phyloP scores from a whole-genome alignment of 345 rosid genomes.

The Kandelia obovata region DNA sequence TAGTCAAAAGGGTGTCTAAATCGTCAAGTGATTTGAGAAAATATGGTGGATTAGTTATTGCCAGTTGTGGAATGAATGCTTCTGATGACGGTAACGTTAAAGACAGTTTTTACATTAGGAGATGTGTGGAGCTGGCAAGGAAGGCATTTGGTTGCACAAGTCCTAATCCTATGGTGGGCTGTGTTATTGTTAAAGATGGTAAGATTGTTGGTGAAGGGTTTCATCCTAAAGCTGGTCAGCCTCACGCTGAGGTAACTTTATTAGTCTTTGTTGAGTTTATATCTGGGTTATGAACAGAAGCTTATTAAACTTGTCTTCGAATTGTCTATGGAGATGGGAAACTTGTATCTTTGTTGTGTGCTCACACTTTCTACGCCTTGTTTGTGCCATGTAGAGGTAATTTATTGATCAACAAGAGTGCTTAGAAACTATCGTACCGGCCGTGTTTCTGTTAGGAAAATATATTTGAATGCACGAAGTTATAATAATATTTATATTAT shows the following conservation, averaged over 20 bases:
- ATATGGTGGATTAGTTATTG: background rate
- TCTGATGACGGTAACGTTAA: background rate
- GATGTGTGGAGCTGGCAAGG: slow-evolving; percentile 73
- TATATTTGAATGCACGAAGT: too few species aligned
- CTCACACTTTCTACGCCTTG: too few species aligned
- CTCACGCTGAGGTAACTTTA: slow-evolving; percentile 83
- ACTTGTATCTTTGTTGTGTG: too few species aligned
- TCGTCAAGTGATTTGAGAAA: slow-evolving; percentile 12
- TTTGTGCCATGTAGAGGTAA: too few species aligned
- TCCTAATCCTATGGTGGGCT: slow-evolving; percentile 96
- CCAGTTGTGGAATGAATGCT: background rate
- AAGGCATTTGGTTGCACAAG: slow-evolving; percentile 75
- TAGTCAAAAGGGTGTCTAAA: slow-evolving; percentile 21
- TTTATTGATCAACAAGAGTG: too few species aligned
- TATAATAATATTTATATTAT: too few species aligned
- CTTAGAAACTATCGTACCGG: too few species aligned
- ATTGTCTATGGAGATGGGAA: too few species aligned
- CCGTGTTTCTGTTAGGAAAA: too few species aligned
- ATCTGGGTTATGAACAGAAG: background rate
- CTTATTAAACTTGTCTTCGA: too few species aligned
- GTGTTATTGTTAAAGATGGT: slow-evolving; percentile 85
- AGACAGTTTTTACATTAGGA: slow-evolving; percentile 71
- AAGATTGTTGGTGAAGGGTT: slow-evolving; percentile 85
- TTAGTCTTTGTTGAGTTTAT: background rate
- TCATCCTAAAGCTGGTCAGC: slow-evolving; percentile 96